Percentiles rank a stretch among this genome's conserved stretches.
Conservation (phyloP, 2,329 filamentous ascomycete species). For the Epichloe baconii region DNA sequence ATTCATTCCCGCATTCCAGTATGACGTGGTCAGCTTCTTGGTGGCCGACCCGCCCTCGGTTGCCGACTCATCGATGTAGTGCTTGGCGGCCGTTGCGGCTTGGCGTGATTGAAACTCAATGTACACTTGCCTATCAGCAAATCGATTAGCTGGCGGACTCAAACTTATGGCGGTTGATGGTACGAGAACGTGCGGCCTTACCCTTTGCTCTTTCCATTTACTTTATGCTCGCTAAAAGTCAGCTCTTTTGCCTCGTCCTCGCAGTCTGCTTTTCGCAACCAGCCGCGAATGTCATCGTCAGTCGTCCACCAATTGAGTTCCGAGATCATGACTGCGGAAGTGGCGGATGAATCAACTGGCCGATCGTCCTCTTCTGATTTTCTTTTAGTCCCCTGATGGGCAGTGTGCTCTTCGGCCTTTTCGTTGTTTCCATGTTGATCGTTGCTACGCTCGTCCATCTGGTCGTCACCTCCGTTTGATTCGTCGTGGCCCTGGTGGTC, state of each 20-base stretch:
- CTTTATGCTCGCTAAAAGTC: slow-evolving; percentile 96
- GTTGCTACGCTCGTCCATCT: slow-evolving; percentile 14
- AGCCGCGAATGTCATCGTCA: slow-evolving; percentile 86
- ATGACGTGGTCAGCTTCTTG: slow-evolving; percentile 63
- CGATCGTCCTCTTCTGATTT: slow-evolving; percentile 47
- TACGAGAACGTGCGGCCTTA: slow-evolving; percentile 29
- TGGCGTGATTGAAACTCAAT: slow-evolving; percentile 74
- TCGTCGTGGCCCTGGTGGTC: slow-evolving; percentile 13
- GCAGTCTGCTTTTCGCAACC: slow-evolving; percentile 64
- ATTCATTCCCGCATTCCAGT: slow-evolving; percentile 65
- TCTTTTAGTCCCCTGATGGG: slow-evolving; percentile 41
- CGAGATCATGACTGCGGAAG: slow-evolving; percentile 67
- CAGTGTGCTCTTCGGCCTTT: slow-evolving; percentile 11
- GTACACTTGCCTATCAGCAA: slow-evolving; percentile 51
- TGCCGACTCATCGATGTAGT: slow-evolving; percentile 55
- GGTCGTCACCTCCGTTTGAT: slow-evolving; percentile 27
- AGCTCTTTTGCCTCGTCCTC: slow-evolving; percentile 84
- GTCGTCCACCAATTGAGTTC: slow-evolving; percentile 96
- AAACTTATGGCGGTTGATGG: not conserved
- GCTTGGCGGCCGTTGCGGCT: slow-evolving; percentile 75
- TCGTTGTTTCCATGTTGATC: slow-evolving; percentile 14
- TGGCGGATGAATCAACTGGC: slow-evolving; percentile 45
- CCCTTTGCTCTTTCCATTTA: slow-evolving; percentile 98
- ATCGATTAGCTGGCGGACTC: not conserved
- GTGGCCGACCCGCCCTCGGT: slow-evolving; percentile 37